phyloP scores from a whole-genome alignment of 2,329 filamentous ascomycete genomes.

The Chrysosporium keratinophilum region DNA sequence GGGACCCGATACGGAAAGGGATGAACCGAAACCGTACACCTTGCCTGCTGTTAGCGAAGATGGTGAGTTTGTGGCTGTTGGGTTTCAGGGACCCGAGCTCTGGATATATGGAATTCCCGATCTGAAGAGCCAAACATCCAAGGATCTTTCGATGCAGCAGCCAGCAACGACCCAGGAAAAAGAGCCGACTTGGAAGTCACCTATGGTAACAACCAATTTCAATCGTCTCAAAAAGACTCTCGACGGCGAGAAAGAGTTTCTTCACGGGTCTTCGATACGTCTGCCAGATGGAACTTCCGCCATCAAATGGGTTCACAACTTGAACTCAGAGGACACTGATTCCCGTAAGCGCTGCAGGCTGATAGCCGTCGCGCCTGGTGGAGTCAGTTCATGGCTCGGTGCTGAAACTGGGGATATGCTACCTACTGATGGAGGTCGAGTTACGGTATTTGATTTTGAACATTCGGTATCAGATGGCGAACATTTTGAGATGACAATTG shows the following conservation, averaged over 20 bases:
- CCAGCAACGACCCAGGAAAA: conserved; percentile 15
- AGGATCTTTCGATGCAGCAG: not conserved
- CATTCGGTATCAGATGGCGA: conserved; percentile 49
- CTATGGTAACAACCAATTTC: conserved; percentile 19
- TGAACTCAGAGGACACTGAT: conserved; percentile 24
- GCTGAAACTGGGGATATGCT: conserved; percentile 60
- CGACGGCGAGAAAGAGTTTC: conserved; percentile 53
- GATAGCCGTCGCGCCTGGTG: conserved; percentile 62
- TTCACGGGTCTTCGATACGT: conserved; percentile 55
- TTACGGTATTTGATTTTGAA: conserved; percentile 65
- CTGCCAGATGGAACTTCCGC: conserved; percentile 55
- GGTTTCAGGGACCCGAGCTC: conserved; percentile 60
- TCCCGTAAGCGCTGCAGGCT: conserved; percentile 36
- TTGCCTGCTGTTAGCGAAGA: conserved; percentile 57
- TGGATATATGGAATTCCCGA: conserved; percentile 70
- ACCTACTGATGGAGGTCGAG: conserved; percentile 66
- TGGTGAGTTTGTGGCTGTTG: conserved; percentile 62
- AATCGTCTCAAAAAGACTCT: conserved; percentile 29
- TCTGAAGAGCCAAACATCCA: conserved; percentile 35
- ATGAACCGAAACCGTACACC: conserved; percentile 57
- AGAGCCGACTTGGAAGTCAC: conserved; percentile 14
- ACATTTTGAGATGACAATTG: conserved; percentile 53
- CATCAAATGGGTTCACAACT: conserved; percentile 60
- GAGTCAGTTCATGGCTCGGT: conserved; percentile 45
- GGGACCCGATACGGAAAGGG: conserved; percentile 33